phyloP scores from a whole-genome alignment of 2,329 filamentous ascomycete species.

The Epichloe brachyelytri region DNA sequence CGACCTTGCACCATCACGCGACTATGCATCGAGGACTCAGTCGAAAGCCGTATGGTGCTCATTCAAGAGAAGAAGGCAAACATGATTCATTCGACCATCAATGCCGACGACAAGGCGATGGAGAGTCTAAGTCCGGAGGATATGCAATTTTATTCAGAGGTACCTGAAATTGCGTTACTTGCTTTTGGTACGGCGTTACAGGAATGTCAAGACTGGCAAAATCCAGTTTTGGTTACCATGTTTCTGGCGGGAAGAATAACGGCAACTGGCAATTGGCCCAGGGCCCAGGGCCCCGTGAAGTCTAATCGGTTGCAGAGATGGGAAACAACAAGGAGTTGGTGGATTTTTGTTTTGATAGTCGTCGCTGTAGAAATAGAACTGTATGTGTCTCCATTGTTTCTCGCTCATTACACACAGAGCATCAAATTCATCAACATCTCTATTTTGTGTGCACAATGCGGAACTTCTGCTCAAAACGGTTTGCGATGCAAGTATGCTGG shows the following conservation, averaged over 20 bases:
- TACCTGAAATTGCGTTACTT: slow-evolving; percentile 2
- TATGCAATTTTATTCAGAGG: slow-evolving; percentile 95
- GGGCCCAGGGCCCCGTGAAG: no score
- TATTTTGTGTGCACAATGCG: no score
- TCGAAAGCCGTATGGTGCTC: slow-evolving; percentile 89
- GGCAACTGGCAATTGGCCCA: no score
- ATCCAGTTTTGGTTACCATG: no score
- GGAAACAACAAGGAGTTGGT: background rate
- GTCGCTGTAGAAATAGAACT: background rate
- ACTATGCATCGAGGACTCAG: slow-evolving; percentile 90
- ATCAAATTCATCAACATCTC: no score
- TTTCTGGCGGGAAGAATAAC: background rate
- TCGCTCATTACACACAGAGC: background rate
- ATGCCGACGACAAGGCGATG: slow-evolving; percentile 80
- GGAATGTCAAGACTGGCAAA: no score
- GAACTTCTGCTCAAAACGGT: no score
- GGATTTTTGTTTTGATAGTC: background rate
- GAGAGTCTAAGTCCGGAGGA: slow-evolving; percentile 84
- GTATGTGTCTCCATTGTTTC: background rate
- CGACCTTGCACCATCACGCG: slow-evolving; percentile 90
- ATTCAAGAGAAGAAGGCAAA: slow-evolving; percentile 98
- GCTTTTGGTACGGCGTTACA: background rate
- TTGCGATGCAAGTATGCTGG: no score
- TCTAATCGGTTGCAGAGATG: background rate
- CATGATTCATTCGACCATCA: slow-evolving; percentile 96